Evolutionary conservation across 2,329 filamentous ascomycete genomes (phyloP), one percentile per base, ranked within the genome.

Genomic region (Diaporthe velutina): DNA sequence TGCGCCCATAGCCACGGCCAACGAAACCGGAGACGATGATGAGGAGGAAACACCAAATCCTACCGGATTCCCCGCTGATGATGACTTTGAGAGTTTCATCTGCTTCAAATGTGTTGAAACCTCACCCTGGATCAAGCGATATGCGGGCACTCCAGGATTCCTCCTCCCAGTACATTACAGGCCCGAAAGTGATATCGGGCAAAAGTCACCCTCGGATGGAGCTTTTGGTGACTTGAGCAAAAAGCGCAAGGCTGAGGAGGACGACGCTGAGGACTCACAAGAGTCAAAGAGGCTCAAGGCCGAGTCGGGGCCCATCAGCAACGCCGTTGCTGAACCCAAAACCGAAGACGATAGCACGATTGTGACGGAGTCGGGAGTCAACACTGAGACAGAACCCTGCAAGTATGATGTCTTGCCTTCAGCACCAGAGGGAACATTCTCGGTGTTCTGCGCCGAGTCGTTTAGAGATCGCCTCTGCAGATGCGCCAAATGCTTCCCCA

Each of bases 61-160:
- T 0, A 91, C 93, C 0, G 95, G 95, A 1, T 99, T 99, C 78
- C 97, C 97, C 0, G 88, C 89, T 0, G 96, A 98, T 79, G 95
- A 98, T 38, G 92, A 93, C 40, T 99, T 99, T 78, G 95, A 97
- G 71, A 91, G 93, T 38, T 93, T 98, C 80, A 89, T 99, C 50
- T 99, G 97, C 86, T 98, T 97, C 86, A 97, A 98, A 81, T 99
- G 97, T 79, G 90, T 98, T 19, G 92, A 96, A 54, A 91, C 95
- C 1, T 91, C 95, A 79, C 94, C 95, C 0, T 99, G 97, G 97
- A 93, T 98, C 82, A 97, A 96, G 85, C 88, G 88, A 77, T 98
- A 98, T 81, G 95, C 94, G 8, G 93, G 93, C 2, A 90, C 94
- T 0, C 81, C 90, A 0, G 95, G 96, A 0, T 98, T 99, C 80